These are phyloP conservation scores for Monosporascus sp. DNA, from an alignment of 2,329 filamentous ascomycete genomes.

Conservation along the genomic window DNA sequence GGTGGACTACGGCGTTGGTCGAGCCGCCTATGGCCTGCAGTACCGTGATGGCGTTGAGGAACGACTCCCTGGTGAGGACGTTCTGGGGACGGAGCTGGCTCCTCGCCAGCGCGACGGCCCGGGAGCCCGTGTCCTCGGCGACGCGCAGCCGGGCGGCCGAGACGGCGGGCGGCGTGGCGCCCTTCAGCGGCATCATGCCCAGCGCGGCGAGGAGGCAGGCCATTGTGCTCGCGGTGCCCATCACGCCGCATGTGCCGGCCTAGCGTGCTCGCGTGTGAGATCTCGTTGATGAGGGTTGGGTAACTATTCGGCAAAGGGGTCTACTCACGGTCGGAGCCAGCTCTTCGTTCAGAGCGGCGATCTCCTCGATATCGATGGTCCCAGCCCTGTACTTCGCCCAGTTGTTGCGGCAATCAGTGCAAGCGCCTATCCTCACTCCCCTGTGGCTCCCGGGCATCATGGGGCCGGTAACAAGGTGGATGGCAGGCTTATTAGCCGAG, in stretches of 20 bases:
- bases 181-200: constrained; percentile 73
- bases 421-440: constrained; percentile 63
- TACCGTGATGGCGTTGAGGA: constrained; percentile 81
- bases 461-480: constrained; percentile 65
- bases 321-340: constrained; percentile 59
- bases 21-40: constrained; percentile 81
- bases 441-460: constrained; percentile 69
- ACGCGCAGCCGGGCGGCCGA: constrained; percentile 76
- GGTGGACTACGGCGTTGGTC: constrained; percentile 79
- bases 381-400: constrained; percentile 66
- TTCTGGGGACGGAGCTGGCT: constrained; percentile 64
- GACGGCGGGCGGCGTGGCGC: constrained; percentile 72
- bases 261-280: constrained; percentile 11
- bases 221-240: constrained; percentile 92
- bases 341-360: constrained; percentile 65
- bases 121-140: constrained; percentile 65
- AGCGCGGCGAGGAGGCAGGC: constrained; percentile 77
- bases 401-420: constrained; percentile 69
- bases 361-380: constrained; percentile 65
- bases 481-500: constrained; percentile 65
- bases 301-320: background rate
- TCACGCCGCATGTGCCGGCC: constrained; percentile 79
- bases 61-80: constrained; percentile 67
- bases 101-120: constrained; percentile 63
- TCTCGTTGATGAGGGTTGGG: constrained; percentile 1